Conservation (phyloP, 176 grass and related monocot genomes). For the Alopecurus myosuroides region DNA sequence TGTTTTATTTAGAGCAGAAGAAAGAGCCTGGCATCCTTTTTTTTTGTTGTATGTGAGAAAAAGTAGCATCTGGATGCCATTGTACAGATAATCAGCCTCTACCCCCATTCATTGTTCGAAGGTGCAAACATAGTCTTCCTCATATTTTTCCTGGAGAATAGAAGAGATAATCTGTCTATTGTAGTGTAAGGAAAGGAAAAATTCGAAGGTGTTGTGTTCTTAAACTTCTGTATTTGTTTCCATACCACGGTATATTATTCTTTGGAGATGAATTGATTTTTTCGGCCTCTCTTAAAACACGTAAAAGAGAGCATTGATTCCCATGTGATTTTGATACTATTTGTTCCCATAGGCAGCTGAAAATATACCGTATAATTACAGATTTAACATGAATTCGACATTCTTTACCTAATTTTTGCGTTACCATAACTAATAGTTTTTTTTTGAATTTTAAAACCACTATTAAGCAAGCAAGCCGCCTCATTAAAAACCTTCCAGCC, state of each 20-base stretch:
- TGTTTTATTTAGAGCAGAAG: conserved; percentile 23
- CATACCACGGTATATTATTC: neutral
- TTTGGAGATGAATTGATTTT: neutral
- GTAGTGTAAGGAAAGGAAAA: conserved; percentile 32
- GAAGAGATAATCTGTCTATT: neutral
- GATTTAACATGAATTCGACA: too few species aligned
- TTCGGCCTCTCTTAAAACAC: neutral
- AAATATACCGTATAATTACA: too few species aligned
- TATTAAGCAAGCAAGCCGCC: too few species aligned
- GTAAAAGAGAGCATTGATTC: neutral
- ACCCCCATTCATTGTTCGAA: conserved; percentile 19
- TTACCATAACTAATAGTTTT: too few species aligned
- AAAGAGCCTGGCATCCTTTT: conserved; percentile 20
- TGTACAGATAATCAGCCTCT: conserved; percentile 42
- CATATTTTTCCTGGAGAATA: neutral
- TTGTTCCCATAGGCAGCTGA: too few species aligned
- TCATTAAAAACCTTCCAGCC: too few species aligned
- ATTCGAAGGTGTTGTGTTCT: conserved; percentile 3
- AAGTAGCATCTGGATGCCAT: conserved; percentile 35
- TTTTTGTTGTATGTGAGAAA: conserved; percentile 25
- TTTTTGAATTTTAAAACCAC: too few species aligned
- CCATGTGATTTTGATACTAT: neutral
- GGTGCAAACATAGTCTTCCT: neutral
- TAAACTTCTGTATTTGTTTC: neutral
- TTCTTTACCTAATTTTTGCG: too few species aligned